Base-by-base conservation (phyloP, 768 basidiomycete species). In the Pleurotus sapidus region DNA sequence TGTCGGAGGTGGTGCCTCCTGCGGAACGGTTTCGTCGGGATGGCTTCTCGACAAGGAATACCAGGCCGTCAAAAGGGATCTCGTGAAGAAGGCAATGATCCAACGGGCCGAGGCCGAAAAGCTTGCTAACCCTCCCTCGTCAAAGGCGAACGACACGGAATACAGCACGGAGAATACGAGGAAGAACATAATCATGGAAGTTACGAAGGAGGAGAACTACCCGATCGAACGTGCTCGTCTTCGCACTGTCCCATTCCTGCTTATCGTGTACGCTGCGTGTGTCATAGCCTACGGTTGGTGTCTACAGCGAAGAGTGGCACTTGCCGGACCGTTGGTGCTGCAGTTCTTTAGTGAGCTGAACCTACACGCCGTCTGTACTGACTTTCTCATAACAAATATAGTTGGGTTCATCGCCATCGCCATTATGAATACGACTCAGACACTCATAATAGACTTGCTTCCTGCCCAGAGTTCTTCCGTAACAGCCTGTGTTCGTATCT, bases 1-100 rank as follows among this genome's bases (percentile, higher is more conserved):
- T 1, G 79, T 88, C 51, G 93, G 91, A n/a, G 79, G 83, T n/a
- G 93, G 92, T 0, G 85, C 86, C 71, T 68, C 83, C 8, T 54
- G 86, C 15, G 86, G 90, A n/a, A 79, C 83, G 17, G 65, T 75
- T 18, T 18, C 76, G 0, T 83, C 76, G 25, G 91, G 92, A 2
- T 81, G 73, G 55, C 64, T 89, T 11, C 67, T 93, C 9, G 88
- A 95, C 61, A 72, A 72, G 60, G 84, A 91, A 60, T 95, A 86
- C 67, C 67, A 64, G 49, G 61, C 55, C 1, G 65, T 77, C 40
- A 71, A 34, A 77, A 63, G 59, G 68, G 66, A 61, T 70, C 74
- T 49, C 75, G 34, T 61, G 17, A 45, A 14, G 2, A 9, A 3
- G 55, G 45, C 49, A 67, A 66, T 18, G 67, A 78, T 24, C 6